phyloP scores from a whole-genome alignment of 1,284 basidiomycete genomes.

The Sanghuangporus baumii region DNA sequence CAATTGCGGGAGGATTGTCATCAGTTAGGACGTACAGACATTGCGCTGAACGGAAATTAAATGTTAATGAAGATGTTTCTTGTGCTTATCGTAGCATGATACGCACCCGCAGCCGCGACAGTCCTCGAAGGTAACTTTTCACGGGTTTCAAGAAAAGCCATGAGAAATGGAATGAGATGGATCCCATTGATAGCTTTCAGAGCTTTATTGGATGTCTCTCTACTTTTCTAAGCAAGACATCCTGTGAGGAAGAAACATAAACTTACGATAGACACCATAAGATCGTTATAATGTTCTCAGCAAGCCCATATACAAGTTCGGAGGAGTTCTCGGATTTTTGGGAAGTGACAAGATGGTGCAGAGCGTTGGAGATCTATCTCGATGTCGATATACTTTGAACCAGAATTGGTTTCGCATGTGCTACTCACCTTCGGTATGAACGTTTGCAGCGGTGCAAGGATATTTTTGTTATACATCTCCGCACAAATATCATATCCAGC shows the following conservation, averaged over 20 bases:
- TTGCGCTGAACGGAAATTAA: slow-evolving; percentile 54
- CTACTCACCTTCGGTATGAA: slow-evolving; percentile 68
- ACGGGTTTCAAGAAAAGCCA: slow-evolving; percentile 74
- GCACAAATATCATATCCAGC: slow-evolving; percentile 91
- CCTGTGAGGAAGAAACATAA: background rate
- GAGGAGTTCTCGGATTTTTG: slow-evolving; percentile 61
- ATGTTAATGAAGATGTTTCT: slow-evolving; percentile 3
- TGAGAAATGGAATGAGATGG: slow-evolving; percentile 70
- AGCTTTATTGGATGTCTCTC: slow-evolving; percentile 90
- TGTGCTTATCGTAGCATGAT: background rate
- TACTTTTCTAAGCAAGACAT: slow-evolving; percentile 35
- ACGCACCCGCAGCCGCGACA: slow-evolving; percentile 71
- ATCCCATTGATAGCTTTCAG: slow-evolving; percentile 81
- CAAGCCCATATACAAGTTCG: slow-evolving; percentile 77
- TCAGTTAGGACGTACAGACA: slow-evolving; percentile 88
- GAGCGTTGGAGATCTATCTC: slow-evolving; percentile 64
- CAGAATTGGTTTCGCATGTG: background rate
- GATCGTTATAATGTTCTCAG: slow-evolving; percentile 86
- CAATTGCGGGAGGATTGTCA: slow-evolving; percentile 70
- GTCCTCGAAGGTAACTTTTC: slow-evolving; percentile 63
- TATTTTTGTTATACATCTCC: slow-evolving; percentile 95
- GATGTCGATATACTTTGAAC: background rate
- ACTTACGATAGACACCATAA: slow-evolving; percentile 91
- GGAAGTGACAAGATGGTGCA: slow-evolving; percentile 63
- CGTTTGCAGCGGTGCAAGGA: slow-evolving; percentile 67